phyloP scores from a whole-genome alignment of 2,329 filamentous ascomycete species.

The Aschersonia sp. region DNA sequence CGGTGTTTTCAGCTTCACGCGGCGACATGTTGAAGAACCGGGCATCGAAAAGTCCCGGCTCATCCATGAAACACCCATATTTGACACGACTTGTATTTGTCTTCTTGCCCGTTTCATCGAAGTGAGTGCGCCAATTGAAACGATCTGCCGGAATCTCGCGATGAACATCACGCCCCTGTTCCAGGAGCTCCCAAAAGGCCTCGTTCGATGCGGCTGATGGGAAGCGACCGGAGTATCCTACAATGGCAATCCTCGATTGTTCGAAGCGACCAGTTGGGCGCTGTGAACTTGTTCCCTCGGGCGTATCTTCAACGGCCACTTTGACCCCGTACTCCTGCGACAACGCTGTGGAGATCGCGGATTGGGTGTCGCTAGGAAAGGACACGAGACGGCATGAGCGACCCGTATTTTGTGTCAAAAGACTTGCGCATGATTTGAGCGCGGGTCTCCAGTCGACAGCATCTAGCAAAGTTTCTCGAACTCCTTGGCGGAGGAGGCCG shows the following conservation, averaged over 20 bases:
- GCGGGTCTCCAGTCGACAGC: background rate
- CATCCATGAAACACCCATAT: slow-evolving; percentile 55
- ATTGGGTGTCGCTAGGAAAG: background rate
- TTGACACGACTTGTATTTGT: slow-evolving; percentile 56
- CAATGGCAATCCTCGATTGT: slow-evolving; percentile 47
- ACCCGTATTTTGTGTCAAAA: background rate
- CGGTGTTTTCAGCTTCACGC: slow-evolving; percentile 58
- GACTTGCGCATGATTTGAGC: background rate
- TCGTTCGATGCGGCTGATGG: slow-evolving; percentile 19
- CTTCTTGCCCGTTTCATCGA: slow-evolving; percentile 50
- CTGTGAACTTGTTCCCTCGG: background rate
- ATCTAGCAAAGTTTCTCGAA: background rate
- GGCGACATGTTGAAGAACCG: slow-evolving; percentile 77
- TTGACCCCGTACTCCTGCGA: background rate
- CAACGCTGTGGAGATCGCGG: background rate
- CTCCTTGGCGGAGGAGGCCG: background rate
- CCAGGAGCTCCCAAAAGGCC: slow-evolving; percentile 34
- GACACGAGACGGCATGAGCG: background rate
- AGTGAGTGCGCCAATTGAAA: slow-evolving; percentile 54
- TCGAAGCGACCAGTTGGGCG: background rate
- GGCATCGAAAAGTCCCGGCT: slow-evolving; percentile 61
- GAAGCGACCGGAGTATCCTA: slow-evolving; percentile 39
- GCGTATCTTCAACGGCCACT: background rate
- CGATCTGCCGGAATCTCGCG: slow-evolving; percentile 47
- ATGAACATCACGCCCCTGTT: slow-evolving; percentile 44